Evolutionary conservation across 192 early-diverging fungal genomes (phyloP).

Genomic region (Phycomyces nitens): DNA sequence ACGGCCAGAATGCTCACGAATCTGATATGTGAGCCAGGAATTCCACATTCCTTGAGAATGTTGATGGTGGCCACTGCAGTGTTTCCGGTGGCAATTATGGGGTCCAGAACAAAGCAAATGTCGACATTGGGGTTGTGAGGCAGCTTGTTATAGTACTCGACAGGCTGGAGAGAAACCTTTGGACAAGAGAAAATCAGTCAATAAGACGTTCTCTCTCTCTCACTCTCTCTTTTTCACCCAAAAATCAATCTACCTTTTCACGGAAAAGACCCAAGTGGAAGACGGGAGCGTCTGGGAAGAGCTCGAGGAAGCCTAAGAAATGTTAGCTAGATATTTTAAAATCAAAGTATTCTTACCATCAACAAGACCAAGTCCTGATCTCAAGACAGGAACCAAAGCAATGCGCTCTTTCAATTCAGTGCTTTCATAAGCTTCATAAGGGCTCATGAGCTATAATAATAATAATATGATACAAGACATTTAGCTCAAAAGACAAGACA

Average conservation of each 20-base stretch:
- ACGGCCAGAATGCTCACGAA: constrained; percentile 62
- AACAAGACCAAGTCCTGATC: constrained; percentile 61
- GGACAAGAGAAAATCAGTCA: too few species aligned
- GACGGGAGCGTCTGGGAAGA: constrained; percentile 68
- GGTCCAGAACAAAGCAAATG: constrained; percentile 73
- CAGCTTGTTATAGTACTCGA: constrained; percentile 93
- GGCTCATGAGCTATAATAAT: constrained; percentile 41
- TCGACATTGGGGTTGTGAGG: constrained; percentile 65
- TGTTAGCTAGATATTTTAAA: constrained; percentile 9
- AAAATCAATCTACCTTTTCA: constrained; percentile 61
- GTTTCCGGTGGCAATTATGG: constrained; percentile 75
- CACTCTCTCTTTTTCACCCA: too few species aligned
- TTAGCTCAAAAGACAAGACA: not conserved
- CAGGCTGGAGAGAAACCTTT: constrained; percentile 71
- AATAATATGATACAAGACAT: constrained; percentile 8
- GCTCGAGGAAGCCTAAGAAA: constrained; percentile 44
- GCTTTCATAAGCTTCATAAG: constrained; percentile 42
- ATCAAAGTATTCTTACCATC: constrained; percentile 36
- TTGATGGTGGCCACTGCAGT: constrained; percentile 75
- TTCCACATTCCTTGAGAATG: constrained; percentile 80
- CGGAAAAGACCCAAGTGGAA: constrained; percentile 80
- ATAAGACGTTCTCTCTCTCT: too few species aligned
- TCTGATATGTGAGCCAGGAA: constrained; percentile 55
- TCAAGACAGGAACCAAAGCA: constrained; percentile 62
- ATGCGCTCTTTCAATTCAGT: constrained; percentile 35